Percentiles rank a stretch among this genome's conserved stretches.
phyloP scores from a whole-genome alignment of 2,329 filamentous ascomycete species.

The Fusarium sp. region DNA sequence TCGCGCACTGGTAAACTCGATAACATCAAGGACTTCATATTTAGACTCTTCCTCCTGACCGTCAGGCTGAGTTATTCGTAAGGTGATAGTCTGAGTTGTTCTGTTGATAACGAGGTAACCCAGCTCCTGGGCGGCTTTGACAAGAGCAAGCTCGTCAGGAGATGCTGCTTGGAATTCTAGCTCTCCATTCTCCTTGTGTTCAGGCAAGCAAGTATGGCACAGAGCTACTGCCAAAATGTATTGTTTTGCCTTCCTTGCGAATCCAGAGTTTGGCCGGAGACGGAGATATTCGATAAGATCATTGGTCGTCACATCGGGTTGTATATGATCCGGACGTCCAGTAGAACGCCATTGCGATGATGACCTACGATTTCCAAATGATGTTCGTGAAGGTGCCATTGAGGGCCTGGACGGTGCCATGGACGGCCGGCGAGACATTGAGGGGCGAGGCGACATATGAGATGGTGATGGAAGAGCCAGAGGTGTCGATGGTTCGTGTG shows the following conservation, averaged over 20 bases:
- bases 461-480: constrained; percentile 46
- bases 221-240: constrained; percentile 87
- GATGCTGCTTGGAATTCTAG: constrained; percentile 90
- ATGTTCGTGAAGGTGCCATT: constrained; percentile 47
- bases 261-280: constrained; percentile 77
- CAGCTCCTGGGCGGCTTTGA: constrained; percentile 85
- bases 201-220: constrained; percentile 91
- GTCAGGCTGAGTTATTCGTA: constrained; percentile 56
- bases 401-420: constrained; percentile 46
- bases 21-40: constrained; percentile 86
- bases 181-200: constrained; percentile 73
- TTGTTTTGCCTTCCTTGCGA: constrained; percentile 82
- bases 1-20: constrained; percentile 89
- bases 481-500: constrained; percentile 15
- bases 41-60: constrained; percentile 63
- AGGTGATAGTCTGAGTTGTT: constrained; percentile 74
- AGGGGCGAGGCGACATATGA: constrained; percentile 43
- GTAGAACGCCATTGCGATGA: constrained; percentile 64
- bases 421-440: constrained; percentile 42
- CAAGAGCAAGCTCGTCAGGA: constrained; percentile 88
- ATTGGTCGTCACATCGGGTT: constrained; percentile 72
- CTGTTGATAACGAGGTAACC: constrained; percentile 82
- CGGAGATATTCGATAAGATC: constrained; percentile 85
- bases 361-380: constrained; percentile 54
- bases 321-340: constrained; percentile 60